A percentile compares a stretch with the other conserved stretches of the same genome.
Conservation (phyloP, 441 rosid genomes). For the Adansonia rubrostipa region DNA sequence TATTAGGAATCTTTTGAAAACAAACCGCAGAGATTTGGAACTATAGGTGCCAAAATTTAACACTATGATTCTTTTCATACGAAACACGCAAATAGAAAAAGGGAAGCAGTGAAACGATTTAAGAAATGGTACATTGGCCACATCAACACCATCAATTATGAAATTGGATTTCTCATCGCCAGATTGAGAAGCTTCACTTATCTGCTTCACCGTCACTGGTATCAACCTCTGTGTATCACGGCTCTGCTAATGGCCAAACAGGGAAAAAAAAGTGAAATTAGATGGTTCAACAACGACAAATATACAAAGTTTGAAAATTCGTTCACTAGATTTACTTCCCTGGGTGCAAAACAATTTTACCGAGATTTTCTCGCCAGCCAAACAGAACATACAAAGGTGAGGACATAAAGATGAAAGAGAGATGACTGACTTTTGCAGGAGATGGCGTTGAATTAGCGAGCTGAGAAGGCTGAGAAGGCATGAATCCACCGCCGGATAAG, state of each 20-base stretch:
- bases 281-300: background rate
- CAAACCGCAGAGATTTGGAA: background rate
- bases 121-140: constrained; percentile 54
- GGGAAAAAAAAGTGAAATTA: background rate
- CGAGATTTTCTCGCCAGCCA: constrained; percentile 8
- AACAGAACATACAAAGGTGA: background rate
- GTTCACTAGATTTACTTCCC: background rate
- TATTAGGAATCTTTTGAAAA: background rate
- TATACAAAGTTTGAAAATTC: background rate
- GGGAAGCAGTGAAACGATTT: background rate
- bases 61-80: background rate
- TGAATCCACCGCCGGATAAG: constrained; percentile 93
- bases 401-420: background rate
- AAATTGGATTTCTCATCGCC: constrained; percentile 80
- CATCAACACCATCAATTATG: constrained; percentile 63
- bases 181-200: constrained; percentile 71
- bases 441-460: constrained; percentile 51
- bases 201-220: constrained; percentile 85
- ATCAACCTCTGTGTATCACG: constrained; percentile 70
- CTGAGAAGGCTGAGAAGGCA: constrained; percentile 75
- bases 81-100: background rate
- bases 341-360: background rate
- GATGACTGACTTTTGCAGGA: constrained; percentile 56
- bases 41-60: background rate
- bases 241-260: constrained; percentile 35